phyloP scores from a whole-genome alignment of 805 yeast genomes.

The Middelhovenomyces tepae region DNA sequence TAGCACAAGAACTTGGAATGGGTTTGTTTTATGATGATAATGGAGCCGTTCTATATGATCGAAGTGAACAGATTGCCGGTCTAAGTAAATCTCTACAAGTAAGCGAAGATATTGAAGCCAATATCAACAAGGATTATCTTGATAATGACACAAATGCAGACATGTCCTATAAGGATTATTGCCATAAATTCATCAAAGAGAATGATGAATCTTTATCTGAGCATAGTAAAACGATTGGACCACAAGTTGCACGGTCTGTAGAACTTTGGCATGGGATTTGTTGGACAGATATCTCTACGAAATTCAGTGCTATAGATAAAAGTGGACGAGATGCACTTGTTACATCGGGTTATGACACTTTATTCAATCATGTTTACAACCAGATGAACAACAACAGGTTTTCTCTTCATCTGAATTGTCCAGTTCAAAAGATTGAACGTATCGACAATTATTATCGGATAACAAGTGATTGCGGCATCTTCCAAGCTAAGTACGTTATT shows the following conservation, averaged over 20 bases:
- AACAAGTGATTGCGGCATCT: conserved; percentile 26
- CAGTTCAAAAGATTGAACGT: conserved; percentile 35
- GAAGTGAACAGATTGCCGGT: conserved; percentile 26
- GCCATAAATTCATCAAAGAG: conserved; percentile 35
- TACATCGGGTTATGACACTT: conserved; percentile 45
- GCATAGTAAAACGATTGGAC: conserved; percentile 41
- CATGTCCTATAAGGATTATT: conserved; percentile 42
- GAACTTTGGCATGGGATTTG: conserved; percentile 80
- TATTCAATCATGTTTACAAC: conserved; percentile 38
- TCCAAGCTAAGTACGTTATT: conserved; percentile 46
- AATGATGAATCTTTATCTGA: conserved; percentile 26
- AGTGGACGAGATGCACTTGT: conserved; percentile 75
- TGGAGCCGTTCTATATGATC: conserved; percentile 25
- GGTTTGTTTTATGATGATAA: conserved; percentile 42
- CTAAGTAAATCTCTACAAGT: conserved; percentile 25
- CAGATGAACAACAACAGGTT: conserved; percentile 30
- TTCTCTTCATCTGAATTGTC: conserved; percentile 33
- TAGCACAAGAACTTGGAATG: conserved; percentile 28
- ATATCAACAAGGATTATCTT: conserved; percentile 47
- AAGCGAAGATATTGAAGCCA: conserved; percentile 49
- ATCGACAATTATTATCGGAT: conserved; percentile 20
- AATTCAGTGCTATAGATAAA: conserved; percentile 58
- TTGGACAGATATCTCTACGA: conserved; percentile 58
- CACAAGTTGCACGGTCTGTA: conserved; percentile 44
- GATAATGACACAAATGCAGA: conserved; percentile 43